Conservation (phyloP, 371 early-diverging fungal genomes). For the Apophysomyces trapeziformis region DNA sequence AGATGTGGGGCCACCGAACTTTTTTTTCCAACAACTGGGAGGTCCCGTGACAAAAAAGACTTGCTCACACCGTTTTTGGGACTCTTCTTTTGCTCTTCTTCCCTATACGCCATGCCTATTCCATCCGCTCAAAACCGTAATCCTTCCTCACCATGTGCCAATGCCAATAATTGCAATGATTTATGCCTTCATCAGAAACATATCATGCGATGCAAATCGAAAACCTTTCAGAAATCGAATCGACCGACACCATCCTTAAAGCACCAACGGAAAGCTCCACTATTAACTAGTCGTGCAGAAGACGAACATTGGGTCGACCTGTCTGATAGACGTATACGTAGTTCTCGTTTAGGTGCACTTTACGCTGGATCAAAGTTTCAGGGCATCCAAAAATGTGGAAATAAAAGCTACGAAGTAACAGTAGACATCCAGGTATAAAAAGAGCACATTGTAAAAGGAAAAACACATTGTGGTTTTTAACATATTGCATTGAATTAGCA, state of each 20-base stretch:
- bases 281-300: conserved; percentile 35
- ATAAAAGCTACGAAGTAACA: conserved; percentile 69
- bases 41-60: not conserved
- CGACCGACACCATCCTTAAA: not conserved
- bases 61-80: not conserved
- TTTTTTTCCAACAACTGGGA: not conserved
- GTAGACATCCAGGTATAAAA: conserved; percentile 76
- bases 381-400: conserved; percentile 74
- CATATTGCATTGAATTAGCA: conserved; percentile 48
- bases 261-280: conserved; percentile 22
- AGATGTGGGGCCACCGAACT: too few species aligned
- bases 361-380: conserved; percentile 72
- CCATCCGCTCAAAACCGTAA: conserved; percentile 1
- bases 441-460: not conserved
- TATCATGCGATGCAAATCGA: conserved; percentile 7
- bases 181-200: not conserved
- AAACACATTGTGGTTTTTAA: not conserved
- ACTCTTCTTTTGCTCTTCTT: not conserved
- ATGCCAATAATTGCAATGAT: not conserved
- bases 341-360: conserved; percentile 46
- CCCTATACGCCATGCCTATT: not conserved
- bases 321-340: conserved; percentile 37
- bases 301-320: conserved; percentile 46
- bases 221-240: not conserved
- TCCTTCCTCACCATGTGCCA: not conserved